These are phyloP conservation scores for Tulasnella sp. DNA, from an alignment of 768 basidiomycete genomes.

Conservation along the genomic window DNA sequence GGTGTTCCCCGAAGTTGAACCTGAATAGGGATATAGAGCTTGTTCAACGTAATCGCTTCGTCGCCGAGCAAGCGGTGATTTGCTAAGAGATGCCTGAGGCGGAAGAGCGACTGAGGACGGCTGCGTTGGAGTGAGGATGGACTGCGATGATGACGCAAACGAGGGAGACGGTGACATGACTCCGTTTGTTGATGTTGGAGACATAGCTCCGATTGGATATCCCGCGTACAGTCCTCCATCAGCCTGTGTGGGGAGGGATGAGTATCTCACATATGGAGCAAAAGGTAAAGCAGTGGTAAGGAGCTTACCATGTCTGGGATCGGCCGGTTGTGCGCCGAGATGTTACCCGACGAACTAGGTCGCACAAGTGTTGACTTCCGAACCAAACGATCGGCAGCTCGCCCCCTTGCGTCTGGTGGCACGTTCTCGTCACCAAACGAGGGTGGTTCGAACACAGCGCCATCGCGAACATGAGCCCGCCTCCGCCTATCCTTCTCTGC, in stretches of 20 bases:
- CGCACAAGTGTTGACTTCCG: constrained; percentile 5
- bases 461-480: constrained; percentile 11
- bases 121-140: constrained; percentile 22
- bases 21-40: constrained; percentile 37
- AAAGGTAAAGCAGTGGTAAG: not conserved
- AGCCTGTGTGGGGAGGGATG: not conserved
- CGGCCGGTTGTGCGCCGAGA: constrained; percentile 16
- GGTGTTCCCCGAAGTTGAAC: constrained; percentile 28
- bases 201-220: not conserved
- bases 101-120: constrained; percentile 46
- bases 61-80: constrained; percentile 59
- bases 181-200: constrained; percentile 2
- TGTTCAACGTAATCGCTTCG: constrained; percentile 73
- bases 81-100: constrained; percentile 77
- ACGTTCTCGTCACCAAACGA: not conserved
- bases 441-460: constrained; percentile 10
- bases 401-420: not conserved
- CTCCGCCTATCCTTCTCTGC: constrained; percentile 8
- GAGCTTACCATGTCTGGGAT: constrained; percentile 9
- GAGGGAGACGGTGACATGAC: constrained; percentile 10
- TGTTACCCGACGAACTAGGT: constrained; percentile 13
- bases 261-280: not conserved
- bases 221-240: constrained; percentile 20
- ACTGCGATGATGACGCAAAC: constrained; percentile 16
- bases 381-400: not conserved